Evolutionary conservation across 2,329 filamentous ascomycete genomes (phyloP).

Genomic region (Cyanodermella asteris): DNA sequence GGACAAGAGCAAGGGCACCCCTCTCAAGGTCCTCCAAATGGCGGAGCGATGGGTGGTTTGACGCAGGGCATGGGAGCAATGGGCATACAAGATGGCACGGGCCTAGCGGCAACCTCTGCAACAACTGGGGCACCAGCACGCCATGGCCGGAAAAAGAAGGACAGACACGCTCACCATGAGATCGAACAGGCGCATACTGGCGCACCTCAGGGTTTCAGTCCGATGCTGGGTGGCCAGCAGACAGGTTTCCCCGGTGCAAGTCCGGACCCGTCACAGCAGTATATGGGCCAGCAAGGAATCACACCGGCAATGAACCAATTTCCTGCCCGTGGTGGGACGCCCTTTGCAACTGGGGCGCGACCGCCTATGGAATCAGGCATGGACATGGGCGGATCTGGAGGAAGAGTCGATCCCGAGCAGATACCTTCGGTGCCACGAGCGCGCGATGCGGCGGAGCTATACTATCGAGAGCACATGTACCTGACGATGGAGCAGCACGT

Average conservation of each 20-base stretch:
- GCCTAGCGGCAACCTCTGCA: no score
- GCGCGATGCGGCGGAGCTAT: constrained; percentile 59
- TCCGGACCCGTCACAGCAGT: constrained; percentile 14
- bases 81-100: constrained; percentile 39
- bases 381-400: constrained; percentile 23
- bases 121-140: constrained; percentile 25
- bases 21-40: constrained; percentile 11
- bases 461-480: constrained; percentile 74
- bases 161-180: constrained; percentile 77
- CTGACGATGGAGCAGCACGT: constrained; percentile 89
- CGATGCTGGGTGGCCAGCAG: constrained; percentile 36
- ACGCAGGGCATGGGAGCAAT: constrained; percentile 56
- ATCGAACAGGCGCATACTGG: constrained; percentile 57
- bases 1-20: constrained; percentile 5
- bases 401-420: constrained; percentile 70
- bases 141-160: constrained; percentile 58
- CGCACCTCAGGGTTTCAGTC: constrained; percentile 37
- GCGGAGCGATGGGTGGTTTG: constrained; percentile 18
- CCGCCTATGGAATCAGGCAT: constrained; percentile 19
- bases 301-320: constrained; percentile 36
- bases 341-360: constrained; percentile 25
- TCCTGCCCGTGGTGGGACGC: constrained; percentile 32
- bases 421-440: constrained; percentile 77
- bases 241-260: constrained; percentile 21
- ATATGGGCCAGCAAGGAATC: constrained; percentile 19